phyloP scores from a whole-genome alignment of 208 protist species.

The Leishmania amazonensis region DNA sequence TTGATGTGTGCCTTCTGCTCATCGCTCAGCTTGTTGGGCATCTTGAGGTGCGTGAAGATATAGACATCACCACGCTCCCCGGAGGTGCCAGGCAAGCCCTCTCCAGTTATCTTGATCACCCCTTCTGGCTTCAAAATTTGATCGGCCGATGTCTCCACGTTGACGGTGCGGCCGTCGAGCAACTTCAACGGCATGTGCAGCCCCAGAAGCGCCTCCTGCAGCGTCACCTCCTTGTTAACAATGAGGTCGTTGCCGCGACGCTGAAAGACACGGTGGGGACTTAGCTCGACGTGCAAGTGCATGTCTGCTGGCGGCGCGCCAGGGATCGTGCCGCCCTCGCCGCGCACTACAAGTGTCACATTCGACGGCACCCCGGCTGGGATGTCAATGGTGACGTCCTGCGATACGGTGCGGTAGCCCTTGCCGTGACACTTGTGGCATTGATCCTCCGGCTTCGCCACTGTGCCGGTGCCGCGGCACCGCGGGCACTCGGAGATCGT shows the following conservation, averaged over 20 bases:
- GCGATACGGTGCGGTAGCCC: constrained; percentile 90
- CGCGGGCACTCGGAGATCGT: constrained; percentile 89
- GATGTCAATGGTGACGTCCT: constrained; percentile 96
- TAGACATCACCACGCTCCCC: constrained; percentile 85
- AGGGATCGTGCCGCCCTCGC: constrained; percentile 96
- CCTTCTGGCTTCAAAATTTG: constrained; percentile 71
- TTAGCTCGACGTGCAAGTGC: constrained; percentile 95
- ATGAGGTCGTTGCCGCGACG: constrained; percentile 95
- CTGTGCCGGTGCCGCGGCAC: constrained; percentile 94
- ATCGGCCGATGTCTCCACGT: constrained; percentile 72
- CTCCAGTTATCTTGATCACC: constrained; percentile 80
- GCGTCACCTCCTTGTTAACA: constrained; percentile 89
- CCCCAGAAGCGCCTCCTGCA: constrained; percentile 95
- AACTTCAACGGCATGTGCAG: constrained; percentile 86
- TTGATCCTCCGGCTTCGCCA: constrained; percentile 93
- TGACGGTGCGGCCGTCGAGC: constrained; percentile 89
- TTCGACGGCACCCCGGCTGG: constrained; percentile 95
- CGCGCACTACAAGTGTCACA: constrained; percentile 95
- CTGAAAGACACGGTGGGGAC: constrained; percentile 92
- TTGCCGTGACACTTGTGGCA: constrained; percentile 95
- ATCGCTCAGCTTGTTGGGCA: constrained; percentile 73
- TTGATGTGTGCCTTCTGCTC: constrained; percentile 66
- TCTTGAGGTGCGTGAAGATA: constrained; percentile 78
- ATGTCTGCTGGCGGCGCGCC: constrained; percentile 96
- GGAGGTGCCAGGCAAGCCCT: constrained; percentile 82